Conservation (phyloP, 1,284 basidiomycete genomes). For the Athelia sp. region DNA sequence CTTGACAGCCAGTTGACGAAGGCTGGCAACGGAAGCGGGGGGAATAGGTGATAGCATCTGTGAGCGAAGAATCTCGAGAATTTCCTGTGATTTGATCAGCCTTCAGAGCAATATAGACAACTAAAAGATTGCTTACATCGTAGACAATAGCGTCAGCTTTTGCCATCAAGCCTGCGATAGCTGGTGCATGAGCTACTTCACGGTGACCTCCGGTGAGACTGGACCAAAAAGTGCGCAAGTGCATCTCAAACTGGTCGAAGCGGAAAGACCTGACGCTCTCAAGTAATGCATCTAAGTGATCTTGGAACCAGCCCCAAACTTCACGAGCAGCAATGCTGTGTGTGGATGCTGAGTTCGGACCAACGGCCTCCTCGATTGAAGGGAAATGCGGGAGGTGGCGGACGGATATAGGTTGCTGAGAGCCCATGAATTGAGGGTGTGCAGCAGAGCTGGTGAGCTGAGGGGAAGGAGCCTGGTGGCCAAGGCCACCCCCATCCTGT, state of each 20-base stretch:
- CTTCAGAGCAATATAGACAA: background rate
- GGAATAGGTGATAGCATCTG: slow-evolving; percentile 79
- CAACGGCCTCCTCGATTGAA: slow-evolving; percentile 79
- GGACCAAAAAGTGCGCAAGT: slow-evolving; percentile 79
- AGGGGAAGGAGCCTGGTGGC: slow-evolving; percentile 48
- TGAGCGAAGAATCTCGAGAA: slow-evolving; percentile 75
- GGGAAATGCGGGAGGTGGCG: slow-evolving; percentile 76
- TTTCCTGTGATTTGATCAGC: slow-evolving; percentile 55
- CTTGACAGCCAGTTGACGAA: slow-evolving; percentile 81
- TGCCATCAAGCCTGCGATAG: slow-evolving; percentile 82
- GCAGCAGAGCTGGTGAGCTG: slow-evolving; percentile 40
- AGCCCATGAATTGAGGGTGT: slow-evolving; percentile 37
- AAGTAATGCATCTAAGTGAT: slow-evolving; percentile 74
- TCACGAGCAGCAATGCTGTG: slow-evolving; percentile 75
- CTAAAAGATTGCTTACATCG: slow-evolving; percentile 52
- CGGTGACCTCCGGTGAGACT: slow-evolving; percentile 68
- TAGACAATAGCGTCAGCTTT: slow-evolving; percentile 85
- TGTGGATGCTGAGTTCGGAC: slow-evolving; percentile 62
- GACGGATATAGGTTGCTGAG: slow-evolving; percentile 56
- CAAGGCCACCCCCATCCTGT: slow-evolving; percentile 38
- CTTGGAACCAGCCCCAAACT: slow-evolving; percentile 84
- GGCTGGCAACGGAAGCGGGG: slow-evolving; percentile 56
- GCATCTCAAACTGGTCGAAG: slow-evolving; percentile 84
- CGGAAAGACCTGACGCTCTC: slow-evolving; percentile 74
- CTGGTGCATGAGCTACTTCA: slow-evolving; percentile 82